These are phyloP conservation scores for Pichia gijzeniarum DNA, from an alignment of 805 yeast genomes.

Conservation along the genomic window DNA sequence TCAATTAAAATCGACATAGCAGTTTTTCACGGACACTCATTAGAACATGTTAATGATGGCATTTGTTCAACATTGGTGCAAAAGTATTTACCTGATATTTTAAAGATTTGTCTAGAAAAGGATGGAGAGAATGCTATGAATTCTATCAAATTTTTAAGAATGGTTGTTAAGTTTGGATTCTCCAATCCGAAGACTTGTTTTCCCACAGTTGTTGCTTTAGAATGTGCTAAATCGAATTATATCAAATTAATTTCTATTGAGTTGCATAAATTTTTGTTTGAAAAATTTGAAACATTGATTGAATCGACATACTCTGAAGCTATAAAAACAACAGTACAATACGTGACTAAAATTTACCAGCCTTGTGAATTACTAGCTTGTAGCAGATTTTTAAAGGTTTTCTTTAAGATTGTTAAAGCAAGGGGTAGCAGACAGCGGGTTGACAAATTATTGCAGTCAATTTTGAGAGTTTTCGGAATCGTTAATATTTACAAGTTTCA, in stretches of 20 bases:
- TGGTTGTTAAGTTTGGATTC: conserved; percentile 58
- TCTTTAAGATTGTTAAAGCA: conserved; percentile 38
- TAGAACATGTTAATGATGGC: conserved; percentile 52
- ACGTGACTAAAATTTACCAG: conserved; percentile 27
- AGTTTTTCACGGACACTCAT: conserved; percentile 49
- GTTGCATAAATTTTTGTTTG: conserved; percentile 50
- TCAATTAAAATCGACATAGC: conserved; percentile 36
- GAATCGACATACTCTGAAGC: conserved; percentile 64
- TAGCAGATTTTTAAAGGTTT: conserved; percentile 30
- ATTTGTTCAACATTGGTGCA: conserved; percentile 70
- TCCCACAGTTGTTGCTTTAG: conserved; percentile 65
- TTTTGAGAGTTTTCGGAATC: conserved; percentile 29
- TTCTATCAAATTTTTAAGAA: conserved; percentile 49
- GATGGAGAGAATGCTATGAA: conserved; percentile 36
- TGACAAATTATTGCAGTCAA: conserved; percentile 34
- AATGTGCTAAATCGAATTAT: conserved; percentile 41
- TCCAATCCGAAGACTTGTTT: conserved; percentile 69
- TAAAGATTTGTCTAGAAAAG: conserved; percentile 43
- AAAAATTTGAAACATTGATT: conserved; percentile 64
- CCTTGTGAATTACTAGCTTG: conserved; percentile 26
- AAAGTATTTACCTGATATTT: conserved; percentile 44
- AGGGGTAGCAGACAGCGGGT: conserved; percentile 31
- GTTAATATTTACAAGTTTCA: conserved; percentile 16
- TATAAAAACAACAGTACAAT: conserved; percentile 45
- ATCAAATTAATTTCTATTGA: conserved; percentile 44